These are phyloP conservation scores for Scutellaria barbata DNA, from an alignment of 257 asterid genomes.

Conservation along the genomic window DNA sequence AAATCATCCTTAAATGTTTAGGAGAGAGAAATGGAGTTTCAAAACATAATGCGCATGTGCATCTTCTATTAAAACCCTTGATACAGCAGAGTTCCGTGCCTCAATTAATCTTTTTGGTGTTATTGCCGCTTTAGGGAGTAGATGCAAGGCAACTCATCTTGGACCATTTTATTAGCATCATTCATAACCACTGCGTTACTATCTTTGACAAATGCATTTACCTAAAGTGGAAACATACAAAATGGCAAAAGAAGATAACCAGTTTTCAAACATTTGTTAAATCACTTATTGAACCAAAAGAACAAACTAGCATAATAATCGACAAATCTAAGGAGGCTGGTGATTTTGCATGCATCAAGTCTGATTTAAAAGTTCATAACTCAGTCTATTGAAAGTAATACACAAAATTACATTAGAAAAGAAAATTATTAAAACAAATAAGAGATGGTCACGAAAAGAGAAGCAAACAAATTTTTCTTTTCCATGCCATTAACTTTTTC, in stretches of 20 bases:
- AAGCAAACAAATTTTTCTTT: no score
- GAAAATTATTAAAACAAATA: no score
- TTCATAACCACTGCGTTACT: no score
- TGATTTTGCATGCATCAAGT: no score
- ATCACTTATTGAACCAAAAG: conserved; percentile 10
- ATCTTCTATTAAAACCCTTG: not conserved
- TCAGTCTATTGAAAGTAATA: no score
- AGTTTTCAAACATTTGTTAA: conserved; percentile 1
- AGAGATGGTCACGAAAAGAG: no score
- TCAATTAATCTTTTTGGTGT: not conserved
- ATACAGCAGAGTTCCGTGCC: not conserved
- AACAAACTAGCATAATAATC: not conserved
- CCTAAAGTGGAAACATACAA: not conserved
- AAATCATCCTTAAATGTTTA: conserved; percentile 6
- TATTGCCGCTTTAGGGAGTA: conserved; percentile 4
- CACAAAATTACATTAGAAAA: no score
- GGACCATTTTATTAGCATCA: not conserved
- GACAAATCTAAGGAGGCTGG: conserved; percentile 22
- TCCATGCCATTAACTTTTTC: no score
- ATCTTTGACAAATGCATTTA: not conserved
- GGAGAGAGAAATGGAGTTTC: conserved; percentile 12
- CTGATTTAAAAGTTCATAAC: no score
- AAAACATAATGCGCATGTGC: not conserved
- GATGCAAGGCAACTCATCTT: conserved; percentile 19
- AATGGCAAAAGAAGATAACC: not conserved